phyloP scores from a whole-genome alignment of 306 rosid genomes.

The Dalbergia cochinchinensis region DNA sequence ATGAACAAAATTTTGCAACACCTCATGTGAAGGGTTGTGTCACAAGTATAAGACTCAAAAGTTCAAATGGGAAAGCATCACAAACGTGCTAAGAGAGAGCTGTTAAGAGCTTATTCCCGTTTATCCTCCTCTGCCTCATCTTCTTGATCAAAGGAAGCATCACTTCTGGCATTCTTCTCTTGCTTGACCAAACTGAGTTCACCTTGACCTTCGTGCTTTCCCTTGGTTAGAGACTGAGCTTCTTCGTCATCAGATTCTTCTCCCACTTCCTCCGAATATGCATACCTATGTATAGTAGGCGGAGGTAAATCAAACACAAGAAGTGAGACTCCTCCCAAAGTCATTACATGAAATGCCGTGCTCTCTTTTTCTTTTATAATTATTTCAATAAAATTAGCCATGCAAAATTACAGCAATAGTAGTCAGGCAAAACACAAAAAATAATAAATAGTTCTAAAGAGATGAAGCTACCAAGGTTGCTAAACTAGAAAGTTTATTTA shows the following conservation, averaged over 20 bases:
- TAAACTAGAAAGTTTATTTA: no score
- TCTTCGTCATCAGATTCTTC: conserved; percentile 90
- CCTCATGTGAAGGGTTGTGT: conserved; percentile 46
- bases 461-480: no score
- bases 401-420: conserved; percentile 3
- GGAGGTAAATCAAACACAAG: conserved; percentile 36
- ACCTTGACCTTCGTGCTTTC: conserved; percentile 65
- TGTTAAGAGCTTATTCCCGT: conserved; percentile 63
- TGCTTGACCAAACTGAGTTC: conserved; percentile 73
- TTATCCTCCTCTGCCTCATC: conserved; percentile 80
- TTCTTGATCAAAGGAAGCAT: conserved; percentile 55
- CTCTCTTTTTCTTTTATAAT: background rate
- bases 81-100: conserved; percentile 8
- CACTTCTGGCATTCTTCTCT: conserved; percentile 56
- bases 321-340: conserved; percentile 13
- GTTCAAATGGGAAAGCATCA: conserved; percentile 31
- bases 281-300: conserved; percentile 65
- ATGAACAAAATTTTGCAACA: conserved; percentile 57
- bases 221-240: conserved; percentile 68
- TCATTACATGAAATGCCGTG: conserved; percentile 12
- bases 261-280: conserved; percentile 90
- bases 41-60: conserved; percentile 41
- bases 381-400: conserved; percentile 13
- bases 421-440: background rate
- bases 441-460: conserved; percentile 3